Evolutionary conservation across 805 yeast species (phyloP), one percentile per base, ranked within the genome.

Genomic region (Saturnispora mendoncae): DNA sequence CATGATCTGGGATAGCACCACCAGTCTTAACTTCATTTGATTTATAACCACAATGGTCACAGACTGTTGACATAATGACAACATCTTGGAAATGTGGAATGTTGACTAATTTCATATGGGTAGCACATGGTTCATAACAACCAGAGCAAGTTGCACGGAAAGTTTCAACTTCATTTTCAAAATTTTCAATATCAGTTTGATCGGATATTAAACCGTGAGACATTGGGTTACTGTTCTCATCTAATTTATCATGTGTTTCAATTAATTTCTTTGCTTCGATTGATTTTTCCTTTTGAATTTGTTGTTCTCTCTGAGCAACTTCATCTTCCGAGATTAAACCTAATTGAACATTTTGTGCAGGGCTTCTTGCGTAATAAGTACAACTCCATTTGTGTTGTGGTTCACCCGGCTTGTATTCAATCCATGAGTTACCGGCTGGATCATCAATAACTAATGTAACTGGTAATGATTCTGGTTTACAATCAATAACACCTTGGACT

Each of bases 21-120:
- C 99, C 99, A 4, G 98, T 92, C 66, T 90, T 92, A 49, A 92
- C 98, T 63, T 92, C 99, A 59, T 92, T 92, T 14, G 95, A 84
- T 66, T 85, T 90, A 65, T 84, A 92, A 28, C 97, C 98, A 66
- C 99, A 92, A 48, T 75, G 65, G 25, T 80, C 88, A 66, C 99
- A 92, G 1, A 76, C 79, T 1, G 98, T 92, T 37, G 94, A 82
- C 98, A 92, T 92, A 53, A 92, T 76, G 45, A 92, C 82, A 31
- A 92, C 99, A 51, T 92, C 97, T 65, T 90, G 88, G 74, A 92
- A 92, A 65, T 92, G 97, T 17, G 99, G 99, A 51, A 92, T 92
- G 60, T 86, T 80, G 18, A 92, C 95, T 29, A 87, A 76, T 67
- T 92, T 92, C 99, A 92, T 92, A 58, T 88, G 94, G 2, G 99